These are phyloP conservation scores for Calocybe gangraenosa DNA, from an alignment of 768 basidiomycete species.

Conservation along the genomic window DNA sequence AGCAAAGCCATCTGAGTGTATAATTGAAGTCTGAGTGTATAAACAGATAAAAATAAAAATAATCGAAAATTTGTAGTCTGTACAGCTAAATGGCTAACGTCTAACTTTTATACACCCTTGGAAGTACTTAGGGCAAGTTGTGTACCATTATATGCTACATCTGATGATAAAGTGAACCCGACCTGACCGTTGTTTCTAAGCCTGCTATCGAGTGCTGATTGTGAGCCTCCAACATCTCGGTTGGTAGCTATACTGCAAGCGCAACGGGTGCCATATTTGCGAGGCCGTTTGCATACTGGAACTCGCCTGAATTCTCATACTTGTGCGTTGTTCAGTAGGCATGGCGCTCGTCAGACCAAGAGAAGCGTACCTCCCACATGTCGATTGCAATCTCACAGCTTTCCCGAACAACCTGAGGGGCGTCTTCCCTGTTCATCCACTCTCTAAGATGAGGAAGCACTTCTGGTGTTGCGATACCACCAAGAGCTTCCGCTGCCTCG, in stretches of 20 bases:
- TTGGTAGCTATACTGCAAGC: too few relatives aligned
- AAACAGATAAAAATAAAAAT: too few relatives aligned
- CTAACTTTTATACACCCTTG: background rate
- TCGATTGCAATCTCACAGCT: slow-evolving; percentile 96
- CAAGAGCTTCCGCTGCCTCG: slow-evolving; percentile 96
- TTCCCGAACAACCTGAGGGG: slow-evolving; percentile 88
- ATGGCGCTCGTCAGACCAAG: background rate
- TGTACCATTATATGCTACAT: too few relatives aligned
- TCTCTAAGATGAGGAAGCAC: slow-evolving; percentile 84
- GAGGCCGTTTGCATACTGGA: slow-evolving; percentile 66
- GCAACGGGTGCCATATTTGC: slow-evolving; percentile 11
- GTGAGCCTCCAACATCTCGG: too few relatives aligned
- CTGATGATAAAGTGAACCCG: too few relatives aligned
- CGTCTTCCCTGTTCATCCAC: slow-evolving; percentile 75
- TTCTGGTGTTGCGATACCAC: slow-evolving; percentile 93
- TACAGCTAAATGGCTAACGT: background rate
- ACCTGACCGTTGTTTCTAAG: too few relatives aligned
- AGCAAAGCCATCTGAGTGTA: too few relatives aligned
- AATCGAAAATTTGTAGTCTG: too few relatives aligned
- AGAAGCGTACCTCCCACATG: slow-evolving; percentile 82
- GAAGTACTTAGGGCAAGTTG: too few relatives aligned
- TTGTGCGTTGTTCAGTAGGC: slow-evolving; percentile 23
- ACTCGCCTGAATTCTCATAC: slow-evolving; percentile 80
- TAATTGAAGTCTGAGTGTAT: too few relatives aligned
- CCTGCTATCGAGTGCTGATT: too few relatives aligned